phyloP scores from a whole-genome alignment of 2,329 filamentous ascomycete species.

The Claviceps sp. region DNA sequence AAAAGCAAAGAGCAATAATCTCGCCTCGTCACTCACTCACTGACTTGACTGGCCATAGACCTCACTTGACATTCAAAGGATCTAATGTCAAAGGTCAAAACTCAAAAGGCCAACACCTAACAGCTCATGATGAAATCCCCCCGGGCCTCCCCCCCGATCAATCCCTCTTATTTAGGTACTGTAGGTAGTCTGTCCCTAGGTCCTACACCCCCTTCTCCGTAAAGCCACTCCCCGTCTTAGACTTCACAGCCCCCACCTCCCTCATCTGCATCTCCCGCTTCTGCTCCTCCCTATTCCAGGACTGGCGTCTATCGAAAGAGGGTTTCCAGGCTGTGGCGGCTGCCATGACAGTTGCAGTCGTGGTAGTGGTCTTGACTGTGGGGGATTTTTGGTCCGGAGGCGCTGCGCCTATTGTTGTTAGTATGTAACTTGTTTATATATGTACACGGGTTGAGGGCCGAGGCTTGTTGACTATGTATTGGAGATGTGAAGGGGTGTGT shows the following conservation, averaged over 20 bases:
- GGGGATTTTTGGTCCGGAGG: neutral
- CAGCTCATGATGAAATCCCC: too few relatives aligned
- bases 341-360: constrained; percentile 11
- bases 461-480: too few relatives aligned
- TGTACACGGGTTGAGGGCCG: too few relatives aligned
- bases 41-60: too few relatives aligned
- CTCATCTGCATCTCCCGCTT: constrained; percentile 39
- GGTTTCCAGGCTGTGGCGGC: constrained; percentile 33
- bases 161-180: too few relatives aligned
- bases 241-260: constrained; percentile 21
- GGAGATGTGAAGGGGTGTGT: too few relatives aligned
- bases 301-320: constrained; percentile 30
- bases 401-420: neutral
- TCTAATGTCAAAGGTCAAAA: neutral
- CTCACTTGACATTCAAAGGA: too few relatives aligned
- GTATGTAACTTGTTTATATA: neutral
- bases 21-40: too few relatives aligned
- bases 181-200: neutral
- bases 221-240: constrained; percentile 25
- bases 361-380: constrained; percentile 16
- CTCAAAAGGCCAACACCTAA: neutral
- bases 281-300: constrained; percentile 40
- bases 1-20: too few relatives aligned
- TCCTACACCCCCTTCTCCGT: constrained; percentile 18
- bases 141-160: too few relatives aligned